Base-by-base conservation (phyloP, 495 filamentous ascomycete genomes). In the Pyronema omphalodes region DNA sequence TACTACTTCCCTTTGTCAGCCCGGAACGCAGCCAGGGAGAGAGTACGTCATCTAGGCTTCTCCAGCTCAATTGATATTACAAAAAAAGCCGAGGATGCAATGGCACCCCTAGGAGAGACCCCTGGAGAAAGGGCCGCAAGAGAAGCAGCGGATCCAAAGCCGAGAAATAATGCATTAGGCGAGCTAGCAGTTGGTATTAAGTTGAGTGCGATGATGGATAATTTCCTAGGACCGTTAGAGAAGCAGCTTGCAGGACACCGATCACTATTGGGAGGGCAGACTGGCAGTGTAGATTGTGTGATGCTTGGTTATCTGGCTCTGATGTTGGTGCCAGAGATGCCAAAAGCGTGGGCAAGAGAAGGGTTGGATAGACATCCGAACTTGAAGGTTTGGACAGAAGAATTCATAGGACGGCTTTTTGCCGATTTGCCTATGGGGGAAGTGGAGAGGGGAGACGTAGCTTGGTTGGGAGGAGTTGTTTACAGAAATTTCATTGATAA, bases 231-330 rank as follows among this genome's bases (percentile, higher is more conserved):
- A 41, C 81, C 88, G 0, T 60, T 94, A 17, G 72, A 76, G 39
- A 71, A 75, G 19, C 73, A 84, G 47, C 71, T 87, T 5, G 74
- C 70, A 7, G 56, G 67, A n/a, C 51, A 49, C 37, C 48, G 57
- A 9, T 40, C 61, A 8, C 80, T 71, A 59, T 65, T 83, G 14
- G 68, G 88, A 1, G 68, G 69, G 6, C 66, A 69, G 11, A 61
- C 67, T 0, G 57, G 63, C 3, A 79, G 72, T 47, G 66, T 86
- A n/a, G 82, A 93, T 67, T 93, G 84, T 63, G 60, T 93, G 23
- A 80, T 76, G 1, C 71, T 83, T 54, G 91, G 78, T 17, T 94
- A 89, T 67, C 68, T 95, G 41, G 74, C 77, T 7, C 66, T 95
- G 41, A 82, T 83, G 67, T 67, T 84, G 3, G 71, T 82, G 15